Base-by-base conservation (phyloP, 768 basidiomycete species). In the Pholiota conissans region DNA sequence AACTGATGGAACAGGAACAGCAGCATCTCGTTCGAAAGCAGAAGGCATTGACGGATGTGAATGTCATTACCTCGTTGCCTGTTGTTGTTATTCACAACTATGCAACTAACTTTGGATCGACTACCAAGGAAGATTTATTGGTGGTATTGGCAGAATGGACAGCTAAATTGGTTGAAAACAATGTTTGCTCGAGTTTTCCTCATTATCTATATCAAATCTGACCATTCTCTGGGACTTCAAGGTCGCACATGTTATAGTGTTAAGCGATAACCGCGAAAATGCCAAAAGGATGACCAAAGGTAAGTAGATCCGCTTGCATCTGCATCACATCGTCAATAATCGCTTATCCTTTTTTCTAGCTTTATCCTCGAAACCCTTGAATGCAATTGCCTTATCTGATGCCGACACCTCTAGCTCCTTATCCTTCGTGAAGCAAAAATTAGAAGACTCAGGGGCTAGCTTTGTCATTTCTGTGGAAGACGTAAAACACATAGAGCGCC, bases 211-310 rank as follows among this genome's bases (percentile, higher is more conserved):
- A 13, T 13, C 20, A 8, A 30, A 24, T 32, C 48, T 46, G 13
- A n/a, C 13, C 27, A 42, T 55, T 48, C 29, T 54, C 22, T 42
- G 51, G 37, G n/a, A 40, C 26, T 40, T 39, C 22, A 59, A 94
- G 91, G 77, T 93, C 56, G 96, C 96, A 0, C 95, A 98, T 71
- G 93, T 97, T 46, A 77, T 99, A 48, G 85, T 98, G 30, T 75
- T 95, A 42, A 92, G 92, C 63, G 93, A 98, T 68, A 94, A 93
- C 63, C 84, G 90, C 26, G 93, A 94, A 64, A 90, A 95, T 56
- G 79, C 85, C 1, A 97, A 93, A 68, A 78, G 83, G n/a, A 74
- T 98, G 6, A 85, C 92, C 0, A 90, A 89, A 79, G 89, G 93
- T 90, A 6, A 32, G 30, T 6, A 13, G 13, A 13, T 6, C 6